phyloP scores from a whole-genome alignment of 257 asterid genomes.

The Fraxinus cuspidata region DNA sequence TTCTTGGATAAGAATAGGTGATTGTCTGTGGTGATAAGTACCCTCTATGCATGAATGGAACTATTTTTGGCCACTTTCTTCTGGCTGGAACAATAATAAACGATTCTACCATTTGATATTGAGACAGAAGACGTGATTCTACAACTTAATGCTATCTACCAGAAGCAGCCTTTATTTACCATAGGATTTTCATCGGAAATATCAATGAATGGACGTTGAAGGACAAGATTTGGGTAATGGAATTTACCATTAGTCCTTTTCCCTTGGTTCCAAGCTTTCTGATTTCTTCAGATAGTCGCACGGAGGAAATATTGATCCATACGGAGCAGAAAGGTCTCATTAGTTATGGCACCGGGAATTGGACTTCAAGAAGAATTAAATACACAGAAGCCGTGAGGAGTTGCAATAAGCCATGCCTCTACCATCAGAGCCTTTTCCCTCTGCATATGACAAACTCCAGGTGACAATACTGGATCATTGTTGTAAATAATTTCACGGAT shows the following conservation, averaged over 20 bases:
- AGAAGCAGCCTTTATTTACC: background rate
- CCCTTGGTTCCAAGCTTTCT: constrained; percentile 14
- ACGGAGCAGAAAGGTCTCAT: background rate
- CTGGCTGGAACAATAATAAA: background rate
- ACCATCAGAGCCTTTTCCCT: constrained; percentile 13
- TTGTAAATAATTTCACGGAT: background rate
- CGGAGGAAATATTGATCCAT: constrained; percentile 10
- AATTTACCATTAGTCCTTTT: background rate
- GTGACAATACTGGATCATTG: background rate
- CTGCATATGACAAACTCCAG: background rate
- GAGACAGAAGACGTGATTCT: background rate
- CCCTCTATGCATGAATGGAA: background rate
- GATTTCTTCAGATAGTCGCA: background rate
- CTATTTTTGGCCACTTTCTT: background rate
- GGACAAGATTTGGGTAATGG: constrained; percentile 11
- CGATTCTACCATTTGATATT: constrained; percentile 2
- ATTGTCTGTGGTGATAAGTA: background rate
- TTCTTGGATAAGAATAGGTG: background rate
- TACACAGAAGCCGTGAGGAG: constrained; percentile 12
- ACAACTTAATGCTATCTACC: background rate
- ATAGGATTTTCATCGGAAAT: background rate
- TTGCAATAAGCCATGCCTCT: constrained; percentile 6
- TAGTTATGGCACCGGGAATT: background rate
- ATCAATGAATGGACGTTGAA: constrained; percentile 13
- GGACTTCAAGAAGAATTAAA: background rate